Evolutionary conservation across 2,329 filamentous ascomycete species (phyloP).

Genomic region (Aspergillus niger): DNA sequence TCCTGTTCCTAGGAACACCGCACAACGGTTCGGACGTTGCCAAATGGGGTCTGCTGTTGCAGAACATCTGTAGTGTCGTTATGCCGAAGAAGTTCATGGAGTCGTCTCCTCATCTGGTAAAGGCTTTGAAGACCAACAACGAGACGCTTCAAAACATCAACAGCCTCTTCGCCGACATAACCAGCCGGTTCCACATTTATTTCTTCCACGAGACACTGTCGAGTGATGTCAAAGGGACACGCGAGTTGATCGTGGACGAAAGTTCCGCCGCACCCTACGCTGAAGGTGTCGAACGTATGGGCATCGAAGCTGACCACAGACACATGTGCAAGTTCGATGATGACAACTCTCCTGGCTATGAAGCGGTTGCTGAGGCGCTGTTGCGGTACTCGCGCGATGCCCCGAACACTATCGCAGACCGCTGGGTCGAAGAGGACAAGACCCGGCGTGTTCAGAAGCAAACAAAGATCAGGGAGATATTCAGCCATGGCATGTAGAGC

Average conservation of each 20-base stretch:
- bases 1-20: slow-evolving; percentile 76
- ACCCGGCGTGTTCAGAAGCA: slow-evolving; percentile 39
- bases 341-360: slow-evolving; percentile 66
- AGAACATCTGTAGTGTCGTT: slow-evolving; percentile 67
- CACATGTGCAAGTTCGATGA: slow-evolving; percentile 72
- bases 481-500: slow-evolving; percentile 32
- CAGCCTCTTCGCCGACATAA: slow-evolving; percentile 69
- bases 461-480: slow-evolving; percentile 42
- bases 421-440: slow-evolving; percentile 62
- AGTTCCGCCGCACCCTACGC: slow-evolving; percentile 69
- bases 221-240: slow-evolving; percentile 67
- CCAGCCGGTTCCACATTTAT: slow-evolving; percentile 70
- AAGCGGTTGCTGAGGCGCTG: slow-evolving; percentile 53
- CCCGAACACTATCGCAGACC: slow-evolving; percentile 54
- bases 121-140: slow-evolving; percentile 71
- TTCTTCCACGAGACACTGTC: slow-evolving; percentile 76
- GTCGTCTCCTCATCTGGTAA: slow-evolving; percentile 67
- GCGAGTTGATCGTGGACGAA: slow-evolving; percentile 67
- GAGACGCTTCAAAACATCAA: slow-evolving; percentile 76
- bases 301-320: slow-evolving; percentile 72
- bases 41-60: slow-evolving; percentile 67
- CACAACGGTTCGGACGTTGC: slow-evolving; percentile 70
- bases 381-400: slow-evolving; percentile 54
- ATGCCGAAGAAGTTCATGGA: slow-evolving; percentile 68
- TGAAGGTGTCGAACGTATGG: slow-evolving; percentile 70